A percentile compares a stretch with the other conserved stretches of the same genome.
These are phyloP conservation scores for Daedaleopsis nitida DNA, from an alignment of 768 basidiomycete species.

Conservation along the genomic window DNA sequence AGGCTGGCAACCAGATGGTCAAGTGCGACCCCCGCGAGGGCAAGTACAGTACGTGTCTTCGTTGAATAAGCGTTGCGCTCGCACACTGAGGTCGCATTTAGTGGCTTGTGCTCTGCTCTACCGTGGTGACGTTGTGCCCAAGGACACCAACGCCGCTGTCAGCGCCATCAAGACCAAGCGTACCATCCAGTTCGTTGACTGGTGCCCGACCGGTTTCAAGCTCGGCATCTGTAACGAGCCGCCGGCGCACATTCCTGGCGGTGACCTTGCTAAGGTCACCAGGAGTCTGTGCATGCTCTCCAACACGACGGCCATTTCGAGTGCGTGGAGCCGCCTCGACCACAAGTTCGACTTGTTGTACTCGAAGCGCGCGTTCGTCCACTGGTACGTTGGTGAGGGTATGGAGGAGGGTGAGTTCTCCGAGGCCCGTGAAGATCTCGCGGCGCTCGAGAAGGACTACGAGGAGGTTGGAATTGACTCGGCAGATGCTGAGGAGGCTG, in stretches of 20 bases:
- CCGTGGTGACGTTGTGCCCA: conserved; percentile 78
- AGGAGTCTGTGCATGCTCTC: conserved; percentile 79
- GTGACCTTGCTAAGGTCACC: conserved; percentile 76
- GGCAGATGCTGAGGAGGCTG: conserved; percentile 51
- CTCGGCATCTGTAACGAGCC: conserved; percentile 80
- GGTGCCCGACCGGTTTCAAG: conserved; percentile 82
- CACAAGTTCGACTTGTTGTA: conserved; percentile 83
- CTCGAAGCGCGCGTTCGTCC: conserved; percentile 58
- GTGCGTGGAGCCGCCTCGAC: conserved; percentile 74
- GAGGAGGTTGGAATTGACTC: conserved; percentile 75
- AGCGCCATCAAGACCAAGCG: conserved; percentile 76
- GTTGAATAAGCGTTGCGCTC: not conserved
- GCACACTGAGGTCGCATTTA: conserved; percentile 20
- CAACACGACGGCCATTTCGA: conserved; percentile 73
- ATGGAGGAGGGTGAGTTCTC: conserved; percentile 97
- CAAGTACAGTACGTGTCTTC: conserved; percentile 60
- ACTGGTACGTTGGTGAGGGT: conserved; percentile 75
- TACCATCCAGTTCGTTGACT: conserved; percentile 79
- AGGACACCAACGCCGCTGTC: conserved; percentile 77
- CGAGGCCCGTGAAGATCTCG: conserved; percentile 97
- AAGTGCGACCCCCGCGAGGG: conserved; percentile 80
- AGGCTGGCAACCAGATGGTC: conserved; percentile 77
- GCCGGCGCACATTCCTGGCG: conserved; percentile 72
- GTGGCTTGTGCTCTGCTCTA: conserved; percentile 72
- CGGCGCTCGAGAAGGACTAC: conserved; percentile 98